Evolutionary conservation across 768 basidiomycete species (phyloP).

Genomic region (Rhizopogon sp.): DNA sequence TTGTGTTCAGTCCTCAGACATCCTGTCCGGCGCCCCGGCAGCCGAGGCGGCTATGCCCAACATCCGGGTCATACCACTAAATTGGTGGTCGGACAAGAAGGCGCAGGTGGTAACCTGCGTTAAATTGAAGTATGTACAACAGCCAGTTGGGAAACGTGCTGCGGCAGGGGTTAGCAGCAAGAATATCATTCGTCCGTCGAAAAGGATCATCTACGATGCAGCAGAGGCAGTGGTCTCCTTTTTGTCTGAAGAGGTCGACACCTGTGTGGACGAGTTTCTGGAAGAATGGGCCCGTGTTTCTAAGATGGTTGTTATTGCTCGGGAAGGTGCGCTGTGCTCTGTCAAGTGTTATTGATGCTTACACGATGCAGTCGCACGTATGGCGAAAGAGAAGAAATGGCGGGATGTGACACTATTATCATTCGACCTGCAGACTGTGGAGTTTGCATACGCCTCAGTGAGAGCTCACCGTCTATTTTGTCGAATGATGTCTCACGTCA

Average conservation of each 20-base stretch:
- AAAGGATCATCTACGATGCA: conserved; percentile 87
- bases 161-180: conserved; percentile 45
- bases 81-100: conserved; percentile 87
- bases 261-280: conserved; percentile 85
- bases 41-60: conserved; percentile 92
- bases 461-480: conserved; percentile 6
- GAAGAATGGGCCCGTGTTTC: conserved; percentile 92
- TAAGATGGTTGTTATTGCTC: conserved; percentile 90
- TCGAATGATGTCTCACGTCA: not conserved
- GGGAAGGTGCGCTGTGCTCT: conserved; percentile 57
- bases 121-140: conserved; percentile 86
- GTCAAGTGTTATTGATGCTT: not conserved
- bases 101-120: conserved; percentile 86
- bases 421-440: conserved; percentile 90
- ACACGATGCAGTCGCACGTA: conserved; percentile 60
- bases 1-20: conserved; percentile 76
- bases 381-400: conserved; percentile 72
- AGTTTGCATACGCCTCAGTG: conserved; percentile 74
- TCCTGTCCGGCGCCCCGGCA: conserved; percentile 78
- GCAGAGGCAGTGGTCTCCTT: conserved; percentile 87
- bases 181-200: conserved; percentile 73
- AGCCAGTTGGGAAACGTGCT: conserved; percentile 69
- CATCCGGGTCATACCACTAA: conserved; percentile 80
- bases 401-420: conserved; percentile 76
- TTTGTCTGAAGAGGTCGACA: conserved; percentile 79